These are phyloP conservation scores for Bullera alba DNA, from an alignment of 768 basidiomycete genomes.

Conservation along the genomic window DNA sequence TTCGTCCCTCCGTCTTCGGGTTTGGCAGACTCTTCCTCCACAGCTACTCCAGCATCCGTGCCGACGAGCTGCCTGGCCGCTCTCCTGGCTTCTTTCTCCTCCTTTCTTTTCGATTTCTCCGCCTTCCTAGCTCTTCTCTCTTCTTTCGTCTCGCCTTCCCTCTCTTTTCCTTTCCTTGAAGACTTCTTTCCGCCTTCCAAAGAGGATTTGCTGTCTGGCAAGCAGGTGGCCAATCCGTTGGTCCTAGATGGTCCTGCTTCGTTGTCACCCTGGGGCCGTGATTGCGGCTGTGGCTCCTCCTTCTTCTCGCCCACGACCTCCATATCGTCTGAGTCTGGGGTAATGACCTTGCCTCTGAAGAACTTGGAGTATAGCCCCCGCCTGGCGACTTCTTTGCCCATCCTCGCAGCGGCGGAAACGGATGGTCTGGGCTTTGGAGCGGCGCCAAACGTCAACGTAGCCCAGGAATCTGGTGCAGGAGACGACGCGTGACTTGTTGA, in stretches of 20 bases:
- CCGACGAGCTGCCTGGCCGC: too few relatives aligned
- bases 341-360: constrained; percentile 55
- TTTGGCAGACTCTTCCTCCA: too few relatives aligned
- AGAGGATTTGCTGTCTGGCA: neutral
- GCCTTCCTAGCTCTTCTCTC: constrained; percentile 14
- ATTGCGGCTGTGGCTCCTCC: constrained; percentile 3
- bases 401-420: constrained; percentile 53
- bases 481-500: too few relatives aligned
- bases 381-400: constrained; percentile 62
- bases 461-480: constrained; percentile 44
- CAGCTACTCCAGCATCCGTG: too few relatives aligned
- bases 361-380: constrained; percentile 71
- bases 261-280: neutral
- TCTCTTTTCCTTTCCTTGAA: constrained; percentile 2
- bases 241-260: neutral
- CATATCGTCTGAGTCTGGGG: neutral
- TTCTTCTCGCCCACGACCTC: constrained; percentile 4
- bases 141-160: constrained; percentile 6
- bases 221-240: too few relatives aligned
- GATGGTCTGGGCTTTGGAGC: constrained; percentile 61
- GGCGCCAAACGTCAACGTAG: constrained; percentile 51
- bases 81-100: constrained; percentile 12
- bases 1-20: too few relatives aligned
- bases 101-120: constrained; percentile 15
- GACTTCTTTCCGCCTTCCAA: neutral